A percentile compares a stretch with the other conserved stretches of the same genome.
Evolutionary conservation across 2,329 filamentous ascomycete genomes (phyloP).

Genomic region (Colletotrichum kahawae): DNA sequence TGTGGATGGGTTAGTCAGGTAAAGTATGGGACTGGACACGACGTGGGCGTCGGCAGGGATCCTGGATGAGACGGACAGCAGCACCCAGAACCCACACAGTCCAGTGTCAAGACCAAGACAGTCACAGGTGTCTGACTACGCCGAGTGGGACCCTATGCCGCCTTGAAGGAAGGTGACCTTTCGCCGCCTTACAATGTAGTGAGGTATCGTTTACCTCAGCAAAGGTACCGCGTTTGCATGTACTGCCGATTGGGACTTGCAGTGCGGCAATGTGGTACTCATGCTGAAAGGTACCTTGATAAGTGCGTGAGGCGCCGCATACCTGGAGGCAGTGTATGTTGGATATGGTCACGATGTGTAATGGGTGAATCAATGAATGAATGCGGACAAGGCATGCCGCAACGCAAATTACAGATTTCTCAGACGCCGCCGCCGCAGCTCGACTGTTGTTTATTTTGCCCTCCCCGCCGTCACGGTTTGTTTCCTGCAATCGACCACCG

Average conservation of each 20-base stretch:
- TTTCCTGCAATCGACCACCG: not conserved
- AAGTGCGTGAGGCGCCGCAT: not conserved
- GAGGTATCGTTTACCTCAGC: not conserved
- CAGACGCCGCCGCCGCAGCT: not conserved
- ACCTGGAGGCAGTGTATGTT: not conserved
- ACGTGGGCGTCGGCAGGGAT: not conserved
- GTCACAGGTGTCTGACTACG: not conserved
- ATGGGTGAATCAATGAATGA: not conserved
- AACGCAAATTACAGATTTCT: not conserved
- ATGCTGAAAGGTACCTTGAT: not conserved
- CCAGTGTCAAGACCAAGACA: not conserved
- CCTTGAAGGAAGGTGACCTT: not conserved
- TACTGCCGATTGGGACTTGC: not conserved
- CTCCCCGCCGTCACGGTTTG: not conserved
- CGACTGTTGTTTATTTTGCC: not conserved
- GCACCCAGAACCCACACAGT: not conserved
- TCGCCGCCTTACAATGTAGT: too few relatives aligned
- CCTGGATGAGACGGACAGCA: conserved; percentile 5
- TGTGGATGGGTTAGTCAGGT: conserved; percentile 15
- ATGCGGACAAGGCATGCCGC: not conserved
- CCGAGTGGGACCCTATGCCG: not conserved
- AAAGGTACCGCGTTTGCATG: not conserved
- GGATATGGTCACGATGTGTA: not conserved
- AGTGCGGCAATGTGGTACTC: not conserved
- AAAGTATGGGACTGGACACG: conserved; percentile 6